Base-by-base conservation (phyloP, 2,329 filamentous ascomycete genomes). In the Colletotrichum horii region DNA sequence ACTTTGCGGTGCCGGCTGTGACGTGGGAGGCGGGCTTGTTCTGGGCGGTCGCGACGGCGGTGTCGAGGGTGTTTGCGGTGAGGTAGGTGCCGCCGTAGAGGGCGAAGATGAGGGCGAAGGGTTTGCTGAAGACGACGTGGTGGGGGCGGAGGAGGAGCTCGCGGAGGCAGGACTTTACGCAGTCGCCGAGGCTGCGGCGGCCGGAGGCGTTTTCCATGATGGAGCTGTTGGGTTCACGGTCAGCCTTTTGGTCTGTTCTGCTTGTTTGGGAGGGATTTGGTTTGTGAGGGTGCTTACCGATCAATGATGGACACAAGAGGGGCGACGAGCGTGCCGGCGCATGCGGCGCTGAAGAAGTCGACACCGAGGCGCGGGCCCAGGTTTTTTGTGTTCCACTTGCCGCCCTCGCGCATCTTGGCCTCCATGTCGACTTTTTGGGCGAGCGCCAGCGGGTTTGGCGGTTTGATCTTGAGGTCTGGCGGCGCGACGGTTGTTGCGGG, bases 21-120 rank as follows among this genome's bases (percentile, higher is more conserved):
- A 95, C 93, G 79, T 87, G 84, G 8, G 88, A 86, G 8, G 94
- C 90, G 38, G 92, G 87, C 19, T 87, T 84, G 80, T 91, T 86
- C 65, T 87, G 84, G 16, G 92, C 79, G 3, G 94, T 95, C 7
- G 95, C 93, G 60, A 92, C 87, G 64, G 91, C 84, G 0, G 96
- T 98, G 86, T 98, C 96, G 82, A 98, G 92, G 15, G 90, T 86
- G 87, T 98, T 98, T 78, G 96, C 96, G 1, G 95, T 95, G 15
- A 97, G 87, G 87, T 98, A 98, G 75, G 96, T 98, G 78, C 94
- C 93, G 76, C 93, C 94, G 88, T 98, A 98, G 58, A 98, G 88
- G 84, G 91, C 87, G 85, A 91, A 90, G 82, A 96, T 93, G 78
- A 95, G 89, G 61, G 87, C 91, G 80, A 94, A 94, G 1, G 94